phyloP scores from a whole-genome alignment of 371 early-diverging fungal genomes.

The Mortierella sp. region DNA sequence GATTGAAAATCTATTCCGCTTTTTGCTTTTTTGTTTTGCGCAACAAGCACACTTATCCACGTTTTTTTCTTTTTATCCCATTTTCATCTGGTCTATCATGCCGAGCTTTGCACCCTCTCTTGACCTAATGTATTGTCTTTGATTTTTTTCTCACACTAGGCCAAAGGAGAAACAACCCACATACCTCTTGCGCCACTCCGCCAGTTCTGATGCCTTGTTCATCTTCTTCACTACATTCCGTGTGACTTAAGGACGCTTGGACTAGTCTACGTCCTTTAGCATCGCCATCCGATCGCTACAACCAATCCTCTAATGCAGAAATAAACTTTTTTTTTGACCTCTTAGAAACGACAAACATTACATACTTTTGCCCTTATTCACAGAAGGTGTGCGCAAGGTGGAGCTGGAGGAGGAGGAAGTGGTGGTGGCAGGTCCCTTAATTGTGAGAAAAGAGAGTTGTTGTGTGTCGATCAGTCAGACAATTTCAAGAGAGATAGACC shows the following conservation, averaged over 20 bases:
- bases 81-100: not conserved
- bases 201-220: not conserved
- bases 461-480: not conserved
- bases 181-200: not conserved
- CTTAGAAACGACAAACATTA: not conserved
- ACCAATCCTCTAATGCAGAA: too few relatives aligned
- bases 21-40: too few relatives aligned
- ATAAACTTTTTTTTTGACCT: not conserved
- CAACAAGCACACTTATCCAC: too few relatives aligned
- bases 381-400: too few relatives aligned
- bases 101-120: not conserved
- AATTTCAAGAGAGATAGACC: not conserved
- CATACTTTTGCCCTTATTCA: too few relatives aligned
- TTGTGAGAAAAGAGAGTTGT: not conserved
- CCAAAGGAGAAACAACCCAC: not conserved
- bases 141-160: not conserved
- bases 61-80: not conserved
- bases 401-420: too few relatives aligned
- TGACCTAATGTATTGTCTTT: not conserved
- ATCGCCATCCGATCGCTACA: too few relatives aligned
- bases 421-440: too few relatives aligned
- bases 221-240: not conserved
- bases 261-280: not conserved
- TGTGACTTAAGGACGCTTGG: not conserved
- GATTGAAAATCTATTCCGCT: constrained; percentile 11